These are phyloP conservation scores for Fusarium sp. DNA, from an alignment of 2,329 filamentous ascomycete genomes.

Conservation along the genomic window DNA sequence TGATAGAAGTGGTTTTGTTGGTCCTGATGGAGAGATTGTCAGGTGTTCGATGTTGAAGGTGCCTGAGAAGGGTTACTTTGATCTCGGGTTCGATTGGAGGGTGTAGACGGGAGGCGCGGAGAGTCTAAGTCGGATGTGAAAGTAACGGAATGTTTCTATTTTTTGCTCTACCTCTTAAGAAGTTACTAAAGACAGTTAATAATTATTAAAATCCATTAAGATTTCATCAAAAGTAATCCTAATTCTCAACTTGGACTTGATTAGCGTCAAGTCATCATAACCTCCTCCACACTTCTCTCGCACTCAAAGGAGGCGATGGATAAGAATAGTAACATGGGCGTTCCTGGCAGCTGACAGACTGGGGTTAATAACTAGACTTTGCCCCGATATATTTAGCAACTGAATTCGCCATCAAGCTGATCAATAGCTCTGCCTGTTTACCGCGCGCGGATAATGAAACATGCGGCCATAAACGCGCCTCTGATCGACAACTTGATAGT, in stretches of 20 bases:
- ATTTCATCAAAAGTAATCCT: not conserved
- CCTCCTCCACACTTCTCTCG: not conserved
- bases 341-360: not conserved
- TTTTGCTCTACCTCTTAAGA: not conserved
- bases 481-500: not conserved
- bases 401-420: not conserved
- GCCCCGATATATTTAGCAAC: not conserved
- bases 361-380: not conserved
- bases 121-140: not conserved
- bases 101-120: not conserved
- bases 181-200: not conserved
- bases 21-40: slow-evolving; percentile 12
- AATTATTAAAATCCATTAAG: too few relatives aligned
- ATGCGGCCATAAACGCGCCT: slow-evolving; percentile 8
- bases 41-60: slow-evolving; percentile 40
- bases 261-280: not conserved
- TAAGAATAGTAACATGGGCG: slow-evolving; percentile 17
- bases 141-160: not conserved
- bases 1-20: slow-evolving; percentile 38
- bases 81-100: slow-evolving; percentile 33
- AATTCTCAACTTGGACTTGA: not conserved
- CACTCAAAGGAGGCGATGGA: not conserved
- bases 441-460: slow-evolving; percentile 25
- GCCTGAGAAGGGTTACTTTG: slow-evolving; percentile 37
- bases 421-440: not conserved